A percentile compares a stretch with the other conserved stretches of the same genome.
phyloP scores from a whole-genome alignment of 2,329 filamentous ascomycete species.

The Talaromyces amestolkiae region DNA sequence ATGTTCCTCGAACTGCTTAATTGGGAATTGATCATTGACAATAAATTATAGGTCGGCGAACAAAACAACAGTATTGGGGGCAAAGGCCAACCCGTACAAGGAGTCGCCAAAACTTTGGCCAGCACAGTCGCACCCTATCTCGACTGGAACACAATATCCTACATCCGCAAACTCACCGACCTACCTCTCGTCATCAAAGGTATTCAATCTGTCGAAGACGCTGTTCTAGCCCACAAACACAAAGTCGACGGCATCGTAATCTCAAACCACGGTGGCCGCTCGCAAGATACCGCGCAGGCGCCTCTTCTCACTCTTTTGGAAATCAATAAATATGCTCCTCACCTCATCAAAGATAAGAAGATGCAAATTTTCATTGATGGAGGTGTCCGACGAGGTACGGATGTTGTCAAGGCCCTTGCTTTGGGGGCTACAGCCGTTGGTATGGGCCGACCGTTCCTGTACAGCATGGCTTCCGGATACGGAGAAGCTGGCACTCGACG shows the following conservation, averaged over 20 bases:
- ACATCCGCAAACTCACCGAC: conserved; percentile 43
- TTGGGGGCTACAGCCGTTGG: conserved; percentile 64
- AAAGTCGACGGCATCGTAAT: conserved; percentile 48
- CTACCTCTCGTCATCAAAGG: conserved; percentile 41
- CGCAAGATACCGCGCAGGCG: conserved; percentile 46
- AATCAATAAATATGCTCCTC: conserved; percentile 59
- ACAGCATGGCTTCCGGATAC: conserved; percentile 55
- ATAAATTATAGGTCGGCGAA: conserved; percentile 15
- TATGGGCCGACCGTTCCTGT: conserved; percentile 61
- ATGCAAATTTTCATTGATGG: conserved; percentile 65
- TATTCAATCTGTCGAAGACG: conserved; percentile 52
- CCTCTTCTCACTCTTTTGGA: conserved; percentile 62
- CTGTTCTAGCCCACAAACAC: conserved; percentile 43
- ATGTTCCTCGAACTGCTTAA: background rate
- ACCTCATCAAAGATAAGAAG: conserved; percentile 52
- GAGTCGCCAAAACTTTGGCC: conserved; percentile 31
- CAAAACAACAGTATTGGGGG: conserved; percentile 17
- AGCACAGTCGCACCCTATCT: conserved; percentile 31
- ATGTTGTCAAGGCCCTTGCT: conserved; percentile 66
- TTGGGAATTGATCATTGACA: background rate
- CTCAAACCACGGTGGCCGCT: conserved; percentile 46
- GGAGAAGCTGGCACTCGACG: conserved; percentile 57
- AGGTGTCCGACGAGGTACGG: conserved; percentile 63
- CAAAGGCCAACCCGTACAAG: conserved; percentile 22
- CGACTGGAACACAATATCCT: conserved; percentile 31